A percentile compares a stretch with the other conserved stretches of the same genome.
Conservation (phyloP, 768 basidiomycete genomes). For the Boletellus emodensis region DNA sequence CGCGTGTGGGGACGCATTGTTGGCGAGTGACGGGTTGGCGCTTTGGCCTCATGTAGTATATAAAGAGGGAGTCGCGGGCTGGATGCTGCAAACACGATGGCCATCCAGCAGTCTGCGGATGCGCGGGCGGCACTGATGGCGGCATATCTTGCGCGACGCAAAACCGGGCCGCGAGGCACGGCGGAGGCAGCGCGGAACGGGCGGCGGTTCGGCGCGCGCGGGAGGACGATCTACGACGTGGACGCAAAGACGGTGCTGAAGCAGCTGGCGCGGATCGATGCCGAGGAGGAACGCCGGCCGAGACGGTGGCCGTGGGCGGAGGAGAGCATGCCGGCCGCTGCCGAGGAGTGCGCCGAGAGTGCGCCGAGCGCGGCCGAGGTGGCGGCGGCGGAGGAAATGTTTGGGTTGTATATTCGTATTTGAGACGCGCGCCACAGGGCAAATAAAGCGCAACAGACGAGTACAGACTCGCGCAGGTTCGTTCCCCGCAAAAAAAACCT, state of each 20-base stretch:
- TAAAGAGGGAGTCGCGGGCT: conserved; percentile 10
- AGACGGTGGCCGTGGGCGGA: background rate
- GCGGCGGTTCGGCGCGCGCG: conserved; percentile 11
- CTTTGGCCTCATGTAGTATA: conserved; percentile 17
- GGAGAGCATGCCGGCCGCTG: background rate
- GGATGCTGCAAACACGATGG: conserved; percentile 5
- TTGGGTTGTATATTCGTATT: conserved; percentile 38
- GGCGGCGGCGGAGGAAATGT: conserved; percentile 31
- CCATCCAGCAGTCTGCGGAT: conserved; percentile 30
- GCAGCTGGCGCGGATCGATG: conserved; percentile 19
- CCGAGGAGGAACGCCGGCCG: conserved; percentile 13
- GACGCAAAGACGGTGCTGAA: background rate
- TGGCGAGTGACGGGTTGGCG: background rate
- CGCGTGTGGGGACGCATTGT: too few relatives aligned
- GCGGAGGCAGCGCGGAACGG: background rate
- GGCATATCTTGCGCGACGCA: conserved; percentile 24
- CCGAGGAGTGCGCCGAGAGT: background rate
- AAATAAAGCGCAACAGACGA: conserved; percentile 32
- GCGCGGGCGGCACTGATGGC: conserved; percentile 32
- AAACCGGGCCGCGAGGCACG: conserved; percentile 15
- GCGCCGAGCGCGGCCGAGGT: background rate
- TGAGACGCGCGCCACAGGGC: conserved; percentile 27
- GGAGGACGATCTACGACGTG: conserved; percentile 31
- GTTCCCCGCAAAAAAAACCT: conserved; percentile 38
- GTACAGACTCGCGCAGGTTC: conserved; percentile 15